Evolutionary conservation across 768 basidiomycete genomes (phyloP).

Genomic region (Termitomyces titanicus): DNA sequence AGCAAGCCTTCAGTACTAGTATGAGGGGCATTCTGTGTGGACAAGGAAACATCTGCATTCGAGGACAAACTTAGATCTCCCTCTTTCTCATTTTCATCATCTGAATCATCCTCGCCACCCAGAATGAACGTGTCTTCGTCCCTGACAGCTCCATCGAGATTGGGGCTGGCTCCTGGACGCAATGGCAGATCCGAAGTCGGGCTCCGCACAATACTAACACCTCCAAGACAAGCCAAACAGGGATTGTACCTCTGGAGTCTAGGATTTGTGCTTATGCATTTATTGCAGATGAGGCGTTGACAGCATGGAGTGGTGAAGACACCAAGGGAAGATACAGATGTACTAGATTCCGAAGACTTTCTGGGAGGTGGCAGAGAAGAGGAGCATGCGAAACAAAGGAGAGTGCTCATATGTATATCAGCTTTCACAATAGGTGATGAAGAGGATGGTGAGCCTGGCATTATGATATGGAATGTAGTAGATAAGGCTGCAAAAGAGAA

Average conservation of each 20-base stretch:
- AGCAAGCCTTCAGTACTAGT: background rate
- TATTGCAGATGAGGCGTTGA: conserved; percentile 56
- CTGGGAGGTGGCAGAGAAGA: conserved; percentile 46
- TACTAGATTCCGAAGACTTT: conserved; percentile 7
- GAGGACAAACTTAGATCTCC: background rate
- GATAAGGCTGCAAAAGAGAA: background rate
- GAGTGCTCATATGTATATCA: conserved; percentile 21
- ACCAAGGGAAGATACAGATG: conserved; percentile 8
- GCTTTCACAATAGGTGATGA: background rate
- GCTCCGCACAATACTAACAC: conserved; percentile 37
- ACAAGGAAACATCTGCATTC: background rate
- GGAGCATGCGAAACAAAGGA: conserved; percentile 60
- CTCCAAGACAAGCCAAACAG: conserved; percentile 65
- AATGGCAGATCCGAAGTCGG: conserved; percentile 3
- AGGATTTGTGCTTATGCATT: conserved; percentile 56
- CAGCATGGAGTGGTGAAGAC: conserved; percentile 61
- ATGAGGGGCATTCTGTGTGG: background rate
- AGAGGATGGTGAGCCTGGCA: background rate
- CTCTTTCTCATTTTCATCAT: conserved; percentile 27
- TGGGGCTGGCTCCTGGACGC: conserved; percentile 16
- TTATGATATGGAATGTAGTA: background rate
- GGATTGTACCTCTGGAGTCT: conserved; percentile 68
- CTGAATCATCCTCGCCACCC: conserved; percentile 56
- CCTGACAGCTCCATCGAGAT: conserved; percentile 50
- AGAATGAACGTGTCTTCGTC: conserved; percentile 66